Base-by-base conservation (phyloP, 257 asterid species). In the Solanum boliviense region DNA sequence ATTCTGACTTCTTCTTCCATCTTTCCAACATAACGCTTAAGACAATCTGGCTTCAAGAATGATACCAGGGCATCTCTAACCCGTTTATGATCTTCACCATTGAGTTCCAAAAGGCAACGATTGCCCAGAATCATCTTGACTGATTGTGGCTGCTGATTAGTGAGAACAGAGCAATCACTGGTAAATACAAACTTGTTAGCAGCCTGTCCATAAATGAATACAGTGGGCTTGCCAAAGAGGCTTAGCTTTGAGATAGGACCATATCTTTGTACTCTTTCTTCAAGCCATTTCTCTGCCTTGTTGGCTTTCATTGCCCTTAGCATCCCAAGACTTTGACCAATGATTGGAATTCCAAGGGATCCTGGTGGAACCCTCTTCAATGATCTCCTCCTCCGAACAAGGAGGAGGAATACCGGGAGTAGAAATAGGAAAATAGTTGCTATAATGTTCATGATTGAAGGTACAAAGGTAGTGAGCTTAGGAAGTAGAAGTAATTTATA, bases 151-250 rank as follows among this genome's bases (percentile, higher is more conserved):
- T 93, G 98, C 25, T 91, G 93, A 75, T 92, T 94, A 83, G 90
- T 88, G 48, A 94, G 15, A 16, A 88, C 88, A 85, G 84, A 87
- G 25, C 91, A 91, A 58, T 94, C 95, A 27, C 89, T 85, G 5
- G 93, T 71, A 88, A 94, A 94, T 5, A 94, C 89, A 70, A 95
- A 88, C 91, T 90, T 95, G 92, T 95, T 95, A 36, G 98, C 98
- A n/a, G 95, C 96, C 86, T 88, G 96, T 16, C 98, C 98, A 67
- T 91, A 35, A 32, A 94, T 92, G 41, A 95, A 94, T 18, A 94
- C 97, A 3, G 96, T 91, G 4, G 95, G 96, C 58, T 91, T 92
- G 9, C 98, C 98, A 44, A 94, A 95, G 20, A 95, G 97, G 83
- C 93, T 94, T 73, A 94, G 87, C 89, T 94, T 94, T 4, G 97